Evolutionary conservation across 495 filamentous ascomycete genomes (phyloP), one percentile per base, ranked within the genome.

Genomic region (Penicillium macrosclerotiorum): DNA sequence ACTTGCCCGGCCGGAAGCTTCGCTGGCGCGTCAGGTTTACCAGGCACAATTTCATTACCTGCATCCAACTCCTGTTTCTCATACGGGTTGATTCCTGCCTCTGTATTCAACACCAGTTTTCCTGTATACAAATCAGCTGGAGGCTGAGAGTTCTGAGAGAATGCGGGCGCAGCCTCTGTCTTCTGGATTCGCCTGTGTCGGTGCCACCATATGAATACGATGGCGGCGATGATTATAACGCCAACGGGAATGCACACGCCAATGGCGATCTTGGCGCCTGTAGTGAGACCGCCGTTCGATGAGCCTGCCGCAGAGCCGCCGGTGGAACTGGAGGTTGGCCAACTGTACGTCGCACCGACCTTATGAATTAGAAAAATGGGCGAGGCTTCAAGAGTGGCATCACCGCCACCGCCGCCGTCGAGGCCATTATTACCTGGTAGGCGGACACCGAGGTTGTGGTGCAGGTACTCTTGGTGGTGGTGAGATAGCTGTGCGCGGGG

Each of bases 291-390:
- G 17, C 20, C 35, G 5, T 13, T 37, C 11, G 34, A 22, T 18
- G 20, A 4, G 18, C 19, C 13, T 8, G 39, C 7, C 12, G 39
- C 4, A 20, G 25, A 12, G 2, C 5, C 18, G 2, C 25, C 18
- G 5, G 35, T 37, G 22, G n/a, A n/a, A n/a, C n/a, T n/a, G n/a
- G 35, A 16, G 11, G 35, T 24, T 37, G 35, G 35, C 8, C 22
- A 11, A 19, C 13, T n/a, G 17, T 37, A 37, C 6, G 35, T 37
- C 12, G 35, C 35, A 22, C 20, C 35, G 20, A 37, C 1, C 9
- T 37, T 37, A 23, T 42, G 50, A 9, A 49, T 44, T 3, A 54
- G 41, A 23, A 54, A 45, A 12, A 54, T 23, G 24, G 51, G 40
- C 17, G 24, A 31, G 11, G 45, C 41, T 42, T 49, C 13, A 18